Conservation (phyloP, 306 rosid genomes). For the Ziziphus jujuba region DNA sequence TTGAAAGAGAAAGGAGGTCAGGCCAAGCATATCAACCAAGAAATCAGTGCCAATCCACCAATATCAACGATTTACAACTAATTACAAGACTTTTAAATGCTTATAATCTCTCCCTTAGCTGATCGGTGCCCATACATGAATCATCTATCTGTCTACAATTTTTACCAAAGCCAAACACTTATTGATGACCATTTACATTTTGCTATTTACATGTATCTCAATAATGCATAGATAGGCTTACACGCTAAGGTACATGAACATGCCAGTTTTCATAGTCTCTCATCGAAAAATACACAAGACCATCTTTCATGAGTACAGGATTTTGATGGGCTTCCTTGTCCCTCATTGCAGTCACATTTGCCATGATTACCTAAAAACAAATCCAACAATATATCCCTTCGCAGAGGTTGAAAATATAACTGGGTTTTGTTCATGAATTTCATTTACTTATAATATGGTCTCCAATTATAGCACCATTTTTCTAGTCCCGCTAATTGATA, state of each 20-base stretch:
- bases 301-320: constrained; percentile 15
- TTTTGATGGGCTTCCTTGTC: constrained; percentile 13
- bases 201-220: too few relatives aligned
- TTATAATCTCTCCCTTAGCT: too few relatives aligned
- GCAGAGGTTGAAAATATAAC: not conserved
- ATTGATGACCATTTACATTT: too few relatives aligned
- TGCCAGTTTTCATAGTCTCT: not conserved
- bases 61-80: too few relatives aligned
- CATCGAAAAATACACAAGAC: not conserved
- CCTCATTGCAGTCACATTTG: constrained; percentile 6
- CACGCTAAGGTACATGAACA: constrained; percentile 6
- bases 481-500: too few relatives aligned
- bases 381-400: not conserved
- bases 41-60: constrained; percentile 1
- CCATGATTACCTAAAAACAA: constrained; percentile 12
- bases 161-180: too few relatives aligned
- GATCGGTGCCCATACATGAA: not conserved
- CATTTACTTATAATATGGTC: too few relatives aligned
- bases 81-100: too few relatives aligned
- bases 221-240: not conserved
- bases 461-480: too few relatives aligned
- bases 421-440: too few relatives aligned
- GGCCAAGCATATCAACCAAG: not conserved
- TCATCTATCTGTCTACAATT: too few relatives aligned
- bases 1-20: not conserved